A percentile compares a stretch with the other conserved stretches of the same genome.
Conservation (phyloP, 2,329 filamentous ascomycete genomes). For the Penicillium sp. region DNA sequence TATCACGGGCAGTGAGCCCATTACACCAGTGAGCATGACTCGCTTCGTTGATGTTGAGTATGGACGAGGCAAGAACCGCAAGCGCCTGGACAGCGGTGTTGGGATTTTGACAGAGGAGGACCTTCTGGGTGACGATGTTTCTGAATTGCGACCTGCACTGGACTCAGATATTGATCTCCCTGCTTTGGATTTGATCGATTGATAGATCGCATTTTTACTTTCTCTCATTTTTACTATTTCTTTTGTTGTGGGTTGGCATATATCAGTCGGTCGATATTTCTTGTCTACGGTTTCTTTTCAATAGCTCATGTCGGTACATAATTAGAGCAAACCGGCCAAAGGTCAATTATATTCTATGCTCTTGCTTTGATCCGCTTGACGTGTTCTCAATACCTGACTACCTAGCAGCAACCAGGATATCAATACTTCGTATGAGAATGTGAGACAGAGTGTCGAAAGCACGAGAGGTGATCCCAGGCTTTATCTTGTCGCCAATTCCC, state of each 20-base stretch:
- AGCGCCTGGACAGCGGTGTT: conserved; percentile 47
- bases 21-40: conserved; percentile 48
- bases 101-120: conserved; percentile 39
- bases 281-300: neutral
- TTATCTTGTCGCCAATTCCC: too few species aligned
- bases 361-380: too few species aligned
- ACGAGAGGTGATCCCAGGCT: too few species aligned
- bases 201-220: conserved; percentile 12
- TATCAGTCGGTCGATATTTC: neutral
- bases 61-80: conserved; percentile 43
- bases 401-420: too few species aligned
- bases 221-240: conserved; percentile 8
- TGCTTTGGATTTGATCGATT: conserved; percentile 29
- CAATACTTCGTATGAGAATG: too few species aligned
- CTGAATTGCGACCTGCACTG: conserved; percentile 12
- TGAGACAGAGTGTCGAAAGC: too few species aligned
- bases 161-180: conserved; percentile 27
- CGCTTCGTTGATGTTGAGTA: conserved; percentile 49
- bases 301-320: neutral
- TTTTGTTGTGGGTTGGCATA: conserved; percentile 1
- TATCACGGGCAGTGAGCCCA: conserved; percentile 42
- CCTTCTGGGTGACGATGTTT: conserved; percentile 35
- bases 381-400: too few species aligned
- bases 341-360: neutral
- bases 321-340: neutral